Evolutionary conservation across 1,284 basidiomycete genomes (phyloP).

Genomic region (Austroboletus niveus): DNA sequence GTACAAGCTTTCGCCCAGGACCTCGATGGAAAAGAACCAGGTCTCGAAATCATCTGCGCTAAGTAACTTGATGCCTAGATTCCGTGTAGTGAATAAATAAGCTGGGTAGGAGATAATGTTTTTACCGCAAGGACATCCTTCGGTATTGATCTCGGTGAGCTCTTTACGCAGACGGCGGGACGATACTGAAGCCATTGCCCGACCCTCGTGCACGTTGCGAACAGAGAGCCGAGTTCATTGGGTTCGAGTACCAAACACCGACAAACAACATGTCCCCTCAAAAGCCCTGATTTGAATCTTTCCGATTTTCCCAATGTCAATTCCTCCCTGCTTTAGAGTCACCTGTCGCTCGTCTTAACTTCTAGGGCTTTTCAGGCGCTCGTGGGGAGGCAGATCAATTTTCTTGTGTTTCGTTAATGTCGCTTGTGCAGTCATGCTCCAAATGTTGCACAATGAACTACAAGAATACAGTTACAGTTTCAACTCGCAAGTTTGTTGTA

Average conservation of each 20-base stretch:
- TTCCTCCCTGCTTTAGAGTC: slow-evolving; percentile 37
- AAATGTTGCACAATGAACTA: slow-evolving; percentile 33
- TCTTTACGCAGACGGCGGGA: slow-evolving; percentile 70
- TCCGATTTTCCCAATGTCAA: slow-evolving; percentile 22
- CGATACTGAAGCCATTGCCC: slow-evolving; percentile 61
- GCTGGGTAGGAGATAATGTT: neutral
- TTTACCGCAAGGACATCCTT: slow-evolving; percentile 71
- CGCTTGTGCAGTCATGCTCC: slow-evolving; percentile 30
- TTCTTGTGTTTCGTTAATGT: slow-evolving; percentile 33
- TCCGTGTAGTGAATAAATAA: slow-evolving; percentile 4
- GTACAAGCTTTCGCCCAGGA: slow-evolving; percentile 76
- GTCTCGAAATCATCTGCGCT: slow-evolving; percentile 71
- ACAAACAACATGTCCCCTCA: slow-evolving; percentile 23
- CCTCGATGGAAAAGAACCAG: slow-evolving; percentile 74
- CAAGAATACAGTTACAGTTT: slow-evolving; percentile 25
- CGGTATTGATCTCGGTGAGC: slow-evolving; percentile 63
- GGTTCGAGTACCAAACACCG: slow-evolving; percentile 19
- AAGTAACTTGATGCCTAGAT: slow-evolving; percentile 64
- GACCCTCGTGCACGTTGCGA: slow-evolving; percentile 17
- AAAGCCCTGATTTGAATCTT: slow-evolving; percentile 4
- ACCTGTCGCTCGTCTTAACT: slow-evolving; percentile 38
- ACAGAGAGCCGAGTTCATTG: slow-evolving; percentile 3
- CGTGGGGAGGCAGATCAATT: slow-evolving; percentile 46
- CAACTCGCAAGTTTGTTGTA: slow-evolving; percentile 2
- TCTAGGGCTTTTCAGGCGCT: slow-evolving; percentile 45